Evolutionary conservation across 1,284 basidiomycete genomes (phyloP), one percentile per base, ranked within the genome.

Genomic region (Marasmius oreades): DNA sequence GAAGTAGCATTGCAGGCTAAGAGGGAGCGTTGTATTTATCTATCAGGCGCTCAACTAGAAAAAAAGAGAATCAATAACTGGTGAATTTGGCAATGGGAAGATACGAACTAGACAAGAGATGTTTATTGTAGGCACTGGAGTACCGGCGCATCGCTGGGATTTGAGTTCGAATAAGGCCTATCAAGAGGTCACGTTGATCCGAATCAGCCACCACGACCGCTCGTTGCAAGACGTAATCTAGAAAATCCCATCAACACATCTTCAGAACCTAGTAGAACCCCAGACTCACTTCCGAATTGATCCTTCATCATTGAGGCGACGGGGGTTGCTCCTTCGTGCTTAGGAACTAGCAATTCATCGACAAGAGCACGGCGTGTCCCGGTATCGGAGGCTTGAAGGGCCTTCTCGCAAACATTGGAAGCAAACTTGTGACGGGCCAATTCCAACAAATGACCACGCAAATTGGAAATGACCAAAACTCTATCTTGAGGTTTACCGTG

Each of bases 371-470:
- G 80, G 54, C 90, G 84, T 59, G 81, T 86, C 20, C 86, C 82
- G 0, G 77, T 53, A 55, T 84, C 80, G 0, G 90, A 83, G 22
- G 79, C 86, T 22, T 87, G 70, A 46, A 98, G 79, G 1, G 94
- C 93, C 71, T 95, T 94, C 74, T 99, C 97, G 68, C 93, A 91
- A 18, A 99, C 97, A 66, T 99, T 99, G 5, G 92, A 95, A 1
- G 96, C 95, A 67, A 96, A 98, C 71, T 98, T 98, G 75, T 98
- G 95, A 48, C 87, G 83, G 1, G 91, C 82, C 79, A 95, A 84
- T 59, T 79, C 76, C 33, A 95, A 70, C 67, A 99, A 82, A 64
- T 90, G 85, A 1, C 93, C 91, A 22, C 83, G 85, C 57, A 98
- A 81, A 65, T 85, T 84, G 10, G 73, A 71, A 56, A 97, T 79